Evolutionary conservation across 225 moss, liverwort and hornwort genomes (phyloP).

Genomic region (Sphagnum tenellum): DNA sequence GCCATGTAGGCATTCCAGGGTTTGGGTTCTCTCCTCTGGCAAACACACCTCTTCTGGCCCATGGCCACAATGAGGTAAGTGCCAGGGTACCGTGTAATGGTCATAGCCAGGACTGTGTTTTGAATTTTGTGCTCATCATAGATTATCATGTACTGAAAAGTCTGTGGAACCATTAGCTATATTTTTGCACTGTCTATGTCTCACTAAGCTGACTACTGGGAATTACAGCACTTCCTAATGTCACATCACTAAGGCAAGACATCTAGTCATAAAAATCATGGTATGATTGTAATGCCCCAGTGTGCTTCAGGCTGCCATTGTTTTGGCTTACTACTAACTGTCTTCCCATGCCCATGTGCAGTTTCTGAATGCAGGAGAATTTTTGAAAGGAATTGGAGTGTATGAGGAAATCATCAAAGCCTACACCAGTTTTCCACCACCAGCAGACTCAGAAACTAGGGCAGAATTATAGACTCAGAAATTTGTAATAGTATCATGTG

Average conservation of each 20-base stretch:
- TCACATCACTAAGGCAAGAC: no score
- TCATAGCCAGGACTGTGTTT: background rate
- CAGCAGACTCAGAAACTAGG: slow-evolving; percentile 11
- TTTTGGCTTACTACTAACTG: background rate
- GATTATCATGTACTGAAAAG: no score
- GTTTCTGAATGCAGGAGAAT: slow-evolving; percentile 63
- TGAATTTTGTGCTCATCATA: background rate
- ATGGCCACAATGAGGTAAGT: slow-evolving; percentile 82
- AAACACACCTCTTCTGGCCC: slow-evolving; percentile 70
- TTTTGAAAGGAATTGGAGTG: slow-evolving; percentile 59
- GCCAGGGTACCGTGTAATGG: background rate
- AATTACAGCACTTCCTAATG: no score
- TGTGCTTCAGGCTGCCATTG: no score
- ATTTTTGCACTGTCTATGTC: no score
- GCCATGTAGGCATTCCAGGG: slow-evolving; percentile 46
- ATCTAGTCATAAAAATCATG: no score
- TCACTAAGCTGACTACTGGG: no score
- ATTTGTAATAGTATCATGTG: no score
- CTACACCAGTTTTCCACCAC: slow-evolving; percentile 33
- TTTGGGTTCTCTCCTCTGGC: slow-evolving; percentile 93
- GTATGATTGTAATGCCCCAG: no score
- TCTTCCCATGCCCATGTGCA: slow-evolving; percentile 11
- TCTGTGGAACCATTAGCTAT: no score
- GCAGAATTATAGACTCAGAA: slow-evolving; percentile 22
- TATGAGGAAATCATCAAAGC: slow-evolving; percentile 74